Base-by-base conservation (phyloP, 495 filamentous ascomycete species). In the Penicillium samsonianum region DNA sequence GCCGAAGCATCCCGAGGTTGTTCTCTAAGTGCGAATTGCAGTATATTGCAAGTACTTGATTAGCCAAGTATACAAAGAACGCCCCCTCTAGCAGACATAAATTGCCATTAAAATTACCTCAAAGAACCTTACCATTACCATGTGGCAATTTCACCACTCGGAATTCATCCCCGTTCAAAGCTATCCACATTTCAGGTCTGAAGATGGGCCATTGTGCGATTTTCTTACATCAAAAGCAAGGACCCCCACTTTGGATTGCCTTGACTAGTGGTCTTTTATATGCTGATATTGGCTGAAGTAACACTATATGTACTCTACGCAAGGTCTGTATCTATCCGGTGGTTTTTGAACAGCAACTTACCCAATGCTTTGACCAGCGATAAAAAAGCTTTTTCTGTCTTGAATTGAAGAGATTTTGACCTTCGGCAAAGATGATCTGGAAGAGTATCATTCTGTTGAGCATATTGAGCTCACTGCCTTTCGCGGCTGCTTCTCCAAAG, bases 401-500 rank as follows among this genome's bases (percentile, higher is more conserved):
- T 38, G 1, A 22, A 38, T 17, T 9, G 8, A 28, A 26, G 4
- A 4, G 14, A 28, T 10, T 0, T 17, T 12, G 16, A 38, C 10
- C 20, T 14, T 19, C 7, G n/a, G 22, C 25, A 23, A 41, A 38
- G 4, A 64, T 59, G 54, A 57, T 57, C 31, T 56, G 28, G 56
- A 50, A 62, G 10, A 40, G 7, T 35, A 0, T 63, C 10, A 45
- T 62, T 12, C 23, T 57, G 5, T 19, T 68, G 49, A 51, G 60
- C 43, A 14, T 60, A 30, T 38, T 69, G 55, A 46, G 60, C 53
- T 61, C 53, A n/a, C 22, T 68, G 42, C 48, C 65, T 0, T 65
- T 62, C 2, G 48, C 20, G 17, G 49, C 48, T 38, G 63, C 56
- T 17, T 40, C 43, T 26, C 54, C 64, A 14, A 55, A 53, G 42